Base-by-base conservation (phyloP, 163 green algal species). In the Volvox carteri region DNA sequence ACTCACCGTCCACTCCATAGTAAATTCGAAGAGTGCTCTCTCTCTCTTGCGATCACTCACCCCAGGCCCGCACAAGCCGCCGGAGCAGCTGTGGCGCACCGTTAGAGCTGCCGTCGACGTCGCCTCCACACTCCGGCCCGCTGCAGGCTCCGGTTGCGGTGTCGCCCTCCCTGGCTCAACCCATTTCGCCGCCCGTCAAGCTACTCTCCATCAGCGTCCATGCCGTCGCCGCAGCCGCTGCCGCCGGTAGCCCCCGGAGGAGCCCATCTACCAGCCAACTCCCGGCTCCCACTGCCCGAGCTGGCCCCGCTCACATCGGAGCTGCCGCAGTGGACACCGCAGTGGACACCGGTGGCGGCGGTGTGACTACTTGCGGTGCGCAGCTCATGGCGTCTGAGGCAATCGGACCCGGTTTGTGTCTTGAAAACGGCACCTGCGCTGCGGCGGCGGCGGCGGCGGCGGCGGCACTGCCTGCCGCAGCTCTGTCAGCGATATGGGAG, bases 41-140 rank as follows among this genome's bases (percentile, higher is more conserved):
- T 2, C n/a, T 42, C 62, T 2, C 3, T 41, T 44, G 4, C 23
- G 60, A 72, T 2, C 48, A 14, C 48, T 14, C 14, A 11, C 14
- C 48, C 12, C 60, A 75, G 65, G 65, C 65, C 18, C 65, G 30
- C 35, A 33, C 18, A 23, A 56, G 19, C 39, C 70, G 70, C 28
- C 19, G 37, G 4, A 78, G 70, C 70, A 81, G 73, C 44, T 65
- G 73, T n/a, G 52, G 73, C 73, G 41, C 39, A 23, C 44, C 44
- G 1, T 28, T 60, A 12, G 70, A 78, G 37, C 39, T 42, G 70
- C 70, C 70, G 37, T 75, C 30, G 65, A 37, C 70, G 39, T 35
- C 39, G 37, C 70, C 70, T 7, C 44, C 70, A 35, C 37, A 78
- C 33, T 75, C 65, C 30, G 65, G 30, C 1, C 42, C 25, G 73